A percentile compares a stretch with the other conserved stretches of the same genome.
Evolutionary conservation across 106 monocot species (phyloP).

Genomic region (Vanilla planifolia): DNA sequence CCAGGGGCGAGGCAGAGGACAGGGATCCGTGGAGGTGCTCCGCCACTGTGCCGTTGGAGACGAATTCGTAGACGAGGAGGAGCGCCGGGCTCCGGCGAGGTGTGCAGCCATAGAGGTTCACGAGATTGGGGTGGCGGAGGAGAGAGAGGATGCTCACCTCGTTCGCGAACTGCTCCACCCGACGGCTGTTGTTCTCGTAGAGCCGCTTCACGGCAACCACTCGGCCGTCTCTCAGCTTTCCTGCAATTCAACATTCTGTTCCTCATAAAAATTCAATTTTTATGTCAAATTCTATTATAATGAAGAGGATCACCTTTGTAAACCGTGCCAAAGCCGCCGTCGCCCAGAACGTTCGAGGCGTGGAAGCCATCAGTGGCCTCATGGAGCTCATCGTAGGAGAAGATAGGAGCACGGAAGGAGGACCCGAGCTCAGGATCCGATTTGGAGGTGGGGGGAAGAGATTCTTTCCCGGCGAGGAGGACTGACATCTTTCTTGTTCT

Average conservation of each 20-base stretch:
- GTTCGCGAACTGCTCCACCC: slow-evolving; percentile 51
- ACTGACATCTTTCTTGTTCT: too few relatives aligned
- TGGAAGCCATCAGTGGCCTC: slow-evolving; percentile 16
- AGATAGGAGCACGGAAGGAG: slow-evolving; percentile 5
- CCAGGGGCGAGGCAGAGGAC: slow-evolving; percentile 9
- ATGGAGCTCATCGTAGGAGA: slow-evolving; percentile 14
- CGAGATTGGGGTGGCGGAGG: slow-evolving; percentile 49
- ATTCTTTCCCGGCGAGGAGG: neutral
- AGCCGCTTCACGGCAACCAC: slow-evolving; percentile 43
- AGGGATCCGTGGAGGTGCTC: slow-evolving; percentile 52
- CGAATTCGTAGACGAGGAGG: slow-evolving; percentile 50
- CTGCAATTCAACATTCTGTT: slow-evolving; percentile 6
- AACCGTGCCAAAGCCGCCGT: slow-evolving; percentile 25
- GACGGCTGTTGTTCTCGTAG: slow-evolving; percentile 40
- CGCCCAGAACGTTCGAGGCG: slow-evolving; percentile 13
- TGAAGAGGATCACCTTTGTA: slow-evolving; percentile 23
- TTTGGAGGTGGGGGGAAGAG: slow-evolving; percentile 3
- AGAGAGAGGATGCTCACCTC: slow-evolving; percentile 49
- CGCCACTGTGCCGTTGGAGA: slow-evolving; percentile 49
- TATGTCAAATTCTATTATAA: neutral
- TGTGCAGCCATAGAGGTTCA: slow-evolving; percentile 56
- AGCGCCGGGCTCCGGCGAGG: slow-evolving; percentile 43
- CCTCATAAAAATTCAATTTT: neutral
- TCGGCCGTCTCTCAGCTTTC: slow-evolving; percentile 34
- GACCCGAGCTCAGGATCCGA: neutral